A percentile compares a stretch with the other conserved stretches of the same genome.
Evolutionary conservation across 2,329 filamentous ascomycete genomes (phyloP).

Genomic region (Pseudocercospora pini-densiflorae): DNA sequence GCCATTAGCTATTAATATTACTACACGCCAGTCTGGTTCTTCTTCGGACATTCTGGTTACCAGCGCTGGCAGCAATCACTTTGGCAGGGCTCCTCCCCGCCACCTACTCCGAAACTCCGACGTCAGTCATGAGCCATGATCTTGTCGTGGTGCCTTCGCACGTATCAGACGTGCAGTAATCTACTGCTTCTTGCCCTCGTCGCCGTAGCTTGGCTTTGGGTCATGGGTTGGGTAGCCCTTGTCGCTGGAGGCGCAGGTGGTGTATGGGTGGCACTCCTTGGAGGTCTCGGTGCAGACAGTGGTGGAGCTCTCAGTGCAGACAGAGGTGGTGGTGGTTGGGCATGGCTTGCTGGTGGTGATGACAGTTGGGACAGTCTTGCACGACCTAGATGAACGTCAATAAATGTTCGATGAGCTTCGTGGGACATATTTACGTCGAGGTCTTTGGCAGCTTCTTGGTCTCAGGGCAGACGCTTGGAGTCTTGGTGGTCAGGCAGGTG

Average conservation of each 20-base stretch:
- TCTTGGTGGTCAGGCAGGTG: constrained; percentile 12
- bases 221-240: constrained; percentile 17
- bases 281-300: constrained; percentile 25
- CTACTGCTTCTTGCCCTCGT: neutral
- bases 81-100: neutral
- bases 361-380: constrained; percentile 11
- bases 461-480: constrained; percentile 17
- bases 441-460: constrained; percentile 16
- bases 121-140: neutral
- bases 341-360: constrained; percentile 22
- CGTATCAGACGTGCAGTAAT: neutral
- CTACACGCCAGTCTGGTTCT: neutral
- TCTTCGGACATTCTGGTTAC: constrained; percentile 1
- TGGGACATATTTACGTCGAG: constrained; percentile 8
- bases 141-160: neutral
- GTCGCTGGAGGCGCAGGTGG: constrained; percentile 10
- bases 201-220: constrained; percentile 15
- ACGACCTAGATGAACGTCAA: constrained; percentile 1
- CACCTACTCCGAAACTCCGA: neutral
- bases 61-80: neutral
- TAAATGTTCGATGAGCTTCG: neutral
- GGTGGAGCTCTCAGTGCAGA: constrained; percentile 13
- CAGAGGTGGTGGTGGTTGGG: constrained; percentile 16
- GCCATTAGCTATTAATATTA: constrained; percentile 4
- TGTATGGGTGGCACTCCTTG: constrained; percentile 17